Conservation (phyloP, 2,329 filamentous ascomycete species). For the Fusarium sp. region DNA sequence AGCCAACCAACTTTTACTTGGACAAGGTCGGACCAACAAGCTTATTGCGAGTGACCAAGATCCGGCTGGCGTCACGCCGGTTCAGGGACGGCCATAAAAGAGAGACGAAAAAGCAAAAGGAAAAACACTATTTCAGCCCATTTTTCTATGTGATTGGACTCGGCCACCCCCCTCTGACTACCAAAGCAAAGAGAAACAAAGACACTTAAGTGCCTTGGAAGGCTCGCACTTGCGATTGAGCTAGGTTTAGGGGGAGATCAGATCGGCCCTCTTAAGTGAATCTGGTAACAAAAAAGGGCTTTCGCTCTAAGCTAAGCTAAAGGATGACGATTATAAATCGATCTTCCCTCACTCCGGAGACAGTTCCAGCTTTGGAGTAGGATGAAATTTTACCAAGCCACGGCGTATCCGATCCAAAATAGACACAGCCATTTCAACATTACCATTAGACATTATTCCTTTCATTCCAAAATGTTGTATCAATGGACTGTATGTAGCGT, state of each 20-base stretch:
- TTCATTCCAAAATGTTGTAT: not conserved
- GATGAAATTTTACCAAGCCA: conserved; percentile 29
- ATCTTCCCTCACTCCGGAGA: conserved; percentile 17
- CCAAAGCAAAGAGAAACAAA: not conserved
- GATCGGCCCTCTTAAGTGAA: conserved; percentile 1
- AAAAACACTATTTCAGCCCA: conserved; percentile 16
- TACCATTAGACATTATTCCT: conserved; percentile 9
- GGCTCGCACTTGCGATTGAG: conserved; percentile 1
- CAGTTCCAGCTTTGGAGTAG: conserved; percentile 24
- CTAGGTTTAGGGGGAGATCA: conserved; percentile 20
- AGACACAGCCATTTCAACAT: conserved; percentile 2
- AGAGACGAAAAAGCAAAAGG: not conserved
- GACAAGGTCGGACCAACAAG: conserved; percentile 11
- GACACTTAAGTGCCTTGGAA: conserved; percentile 4
- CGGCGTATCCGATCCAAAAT: conserved; percentile 20
- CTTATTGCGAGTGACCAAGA: conserved; percentile 23
- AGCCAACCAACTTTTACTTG: conserved; percentile 5
- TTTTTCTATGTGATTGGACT: not conserved
- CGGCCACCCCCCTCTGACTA: not conserved
- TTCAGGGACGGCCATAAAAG: conserved; percentile 29
- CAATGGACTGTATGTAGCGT: not conserved
- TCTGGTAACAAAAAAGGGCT: conserved; percentile 11
- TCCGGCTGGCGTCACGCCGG: conserved; percentile 32
- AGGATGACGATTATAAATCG: conserved; percentile 33
- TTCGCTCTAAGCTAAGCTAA: conserved; percentile 2